A percentile compares a stretch with the other conserved stretches of the same genome.
Evolutionary conservation across 768 basidiomycete species (phyloP).

Genomic region (Suillus brevipes): DNA sequence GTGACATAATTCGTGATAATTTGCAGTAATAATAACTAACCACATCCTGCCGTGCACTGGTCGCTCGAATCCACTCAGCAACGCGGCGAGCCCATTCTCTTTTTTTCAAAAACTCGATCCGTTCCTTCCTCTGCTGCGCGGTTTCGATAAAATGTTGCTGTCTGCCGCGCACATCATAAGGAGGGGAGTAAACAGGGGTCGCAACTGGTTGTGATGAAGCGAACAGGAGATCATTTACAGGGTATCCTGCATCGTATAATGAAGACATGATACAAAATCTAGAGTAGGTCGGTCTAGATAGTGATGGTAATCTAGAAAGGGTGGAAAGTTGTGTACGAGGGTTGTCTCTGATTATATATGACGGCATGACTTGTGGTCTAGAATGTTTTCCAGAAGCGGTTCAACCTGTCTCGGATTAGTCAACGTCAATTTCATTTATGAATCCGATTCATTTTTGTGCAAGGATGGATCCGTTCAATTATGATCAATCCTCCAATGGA

Average conservation of each 20-base stretch:
- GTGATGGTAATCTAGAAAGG: conserved; percentile 5
- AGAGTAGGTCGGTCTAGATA: not conserved
- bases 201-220: conserved; percentile 19
- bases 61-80: conserved; percentile 38
- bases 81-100: conserved; percentile 44
- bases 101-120: conserved; percentile 51
- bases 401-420: conserved; percentile 10
- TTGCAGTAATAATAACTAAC: conserved; percentile 15
- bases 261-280: not conserved
- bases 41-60: conserved; percentile 27
- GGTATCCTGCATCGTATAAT: conserved; percentile 1
- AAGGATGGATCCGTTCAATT: not conserved
- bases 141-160: conserved; percentile 48
- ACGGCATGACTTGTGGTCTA: conserved; percentile 7
- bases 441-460: conserved; percentile 1
- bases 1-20: not conserved
- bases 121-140: conserved; percentile 46
- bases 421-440: conserved; percentile 10
- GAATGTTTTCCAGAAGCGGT: conserved; percentile 11
- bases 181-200: conserved; percentile 27
- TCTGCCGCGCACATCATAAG: conserved; percentile 45
- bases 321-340: conserved; percentile 12
- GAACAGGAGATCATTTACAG: conserved; percentile 8
- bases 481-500: not conserved
- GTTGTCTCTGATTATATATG: conserved; percentile 12